Evolutionary conservation across 345 rosid genomes (phyloP).

Genomic region (Melastoma malabathricum): DNA sequence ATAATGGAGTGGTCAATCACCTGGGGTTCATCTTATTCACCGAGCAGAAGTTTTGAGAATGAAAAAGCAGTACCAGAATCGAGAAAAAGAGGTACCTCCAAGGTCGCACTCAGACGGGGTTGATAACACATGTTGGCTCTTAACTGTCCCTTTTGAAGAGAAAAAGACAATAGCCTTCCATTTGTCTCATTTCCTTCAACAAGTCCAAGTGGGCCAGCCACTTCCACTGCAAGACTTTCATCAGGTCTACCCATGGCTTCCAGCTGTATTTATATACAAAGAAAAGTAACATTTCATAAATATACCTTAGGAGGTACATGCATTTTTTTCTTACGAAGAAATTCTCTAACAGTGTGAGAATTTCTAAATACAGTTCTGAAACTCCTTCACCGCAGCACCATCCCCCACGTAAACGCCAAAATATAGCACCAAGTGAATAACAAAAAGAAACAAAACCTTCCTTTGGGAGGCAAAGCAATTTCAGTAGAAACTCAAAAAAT

Average conservation of each 20-base stretch:
- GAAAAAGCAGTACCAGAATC: not conserved
- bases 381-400: no score
- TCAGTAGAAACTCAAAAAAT: no score
- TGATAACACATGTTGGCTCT: constrained; percentile 61
- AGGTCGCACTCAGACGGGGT: constrained; percentile 68
- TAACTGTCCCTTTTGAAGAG: constrained; percentile 86
- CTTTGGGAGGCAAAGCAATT: no score
- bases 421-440: no score
- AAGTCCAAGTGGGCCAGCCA: constrained; percentile 51
- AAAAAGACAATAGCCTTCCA: constrained; percentile 63
- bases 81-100: constrained; percentile 48
- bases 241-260: constrained; percentile 86
- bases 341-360: no score
- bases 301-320: no score
- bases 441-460: no score
- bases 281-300: not conserved
- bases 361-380: no score
- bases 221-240: constrained; percentile 76
- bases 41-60: not conserved
- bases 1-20: no score
- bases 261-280: constrained; percentile 40
- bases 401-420: no score
- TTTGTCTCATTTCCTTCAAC: constrained; percentile 43
- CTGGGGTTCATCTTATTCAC: no score
- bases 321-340: no score